A percentile compares a stretch with the other conserved stretches of the same genome.
These are phyloP conservation scores for Trametes meyenii DNA, from an alignment of 768 basidiomycete species.

Conservation along the genomic window DNA sequence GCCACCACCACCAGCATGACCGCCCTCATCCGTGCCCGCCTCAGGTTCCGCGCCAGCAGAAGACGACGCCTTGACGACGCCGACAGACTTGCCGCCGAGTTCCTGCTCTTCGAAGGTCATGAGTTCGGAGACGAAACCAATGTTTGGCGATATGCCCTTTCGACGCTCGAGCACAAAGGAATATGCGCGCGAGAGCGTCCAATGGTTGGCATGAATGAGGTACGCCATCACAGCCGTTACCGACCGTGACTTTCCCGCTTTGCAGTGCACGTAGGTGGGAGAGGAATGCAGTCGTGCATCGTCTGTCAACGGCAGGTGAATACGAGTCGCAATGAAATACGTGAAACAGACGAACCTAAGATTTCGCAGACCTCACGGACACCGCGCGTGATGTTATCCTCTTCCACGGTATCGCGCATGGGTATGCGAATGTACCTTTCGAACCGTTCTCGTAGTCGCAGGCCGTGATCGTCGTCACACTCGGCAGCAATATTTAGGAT, in stretches of 20 bases:
- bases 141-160: conserved; percentile 95
- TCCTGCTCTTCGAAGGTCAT: conserved; percentile 96
- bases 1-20: conserved; percentile 31
- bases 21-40: conserved; percentile 27
- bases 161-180: conserved; percentile 89
- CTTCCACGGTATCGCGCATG: conserved; percentile 95
- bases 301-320: conserved; percentile 49
- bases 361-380: conserved; percentile 85
- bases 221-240: conserved; percentile 98
- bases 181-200: conserved; percentile 92
- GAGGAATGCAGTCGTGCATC: conserved; percentile 89
- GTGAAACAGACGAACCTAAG: conserved; percentile 60
- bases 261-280: conserved; percentile 94
- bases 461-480: conserved; percentile 82
- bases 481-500: conserved; percentile 92
- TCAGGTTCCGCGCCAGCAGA: conserved; percentile 35
- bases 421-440: conserved; percentile 86
- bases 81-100: conserved; percentile 74
- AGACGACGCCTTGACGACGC: conserved; percentile 54
- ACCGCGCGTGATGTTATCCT: conserved; percentile 81
- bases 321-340: not conserved
- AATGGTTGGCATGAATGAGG: conserved; percentile 95
- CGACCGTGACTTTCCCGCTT: conserved; percentile 93
- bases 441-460: conserved; percentile 68
- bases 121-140: conserved; percentile 95